Evolutionary conservation across 2,329 filamentous ascomycete genomes (phyloP).

Genomic region (Colletotrichum sansevieriae): DNA sequence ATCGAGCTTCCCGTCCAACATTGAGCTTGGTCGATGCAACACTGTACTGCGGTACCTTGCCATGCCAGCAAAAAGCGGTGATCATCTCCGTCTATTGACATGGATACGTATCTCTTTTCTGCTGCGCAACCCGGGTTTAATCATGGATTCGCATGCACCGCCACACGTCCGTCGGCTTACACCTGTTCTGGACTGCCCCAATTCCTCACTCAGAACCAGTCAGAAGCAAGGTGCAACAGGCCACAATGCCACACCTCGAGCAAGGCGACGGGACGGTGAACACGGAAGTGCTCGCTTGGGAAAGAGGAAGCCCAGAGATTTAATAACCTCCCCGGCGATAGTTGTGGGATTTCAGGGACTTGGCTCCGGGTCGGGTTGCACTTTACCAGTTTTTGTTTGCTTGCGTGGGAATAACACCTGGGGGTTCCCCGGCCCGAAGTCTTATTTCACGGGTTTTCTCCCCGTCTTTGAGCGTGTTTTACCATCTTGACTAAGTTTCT

Average conservation of each 20-base stretch:
- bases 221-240: conserved; percentile 1
- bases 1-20: conserved; percentile 15
- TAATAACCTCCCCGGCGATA: conserved; percentile 32
- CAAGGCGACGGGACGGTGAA: neutral
- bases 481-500: neutral
- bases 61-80: conserved; percentile 29
- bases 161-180: conserved; percentile 20
- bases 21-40: conserved; percentile 23
- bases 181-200: conserved; percentile 27
- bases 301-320: conserved; percentile 9
- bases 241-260: conserved; percentile 24
- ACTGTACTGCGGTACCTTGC: conserved; percentile 27
- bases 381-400: conserved; percentile 12
- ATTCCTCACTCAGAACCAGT: neutral
- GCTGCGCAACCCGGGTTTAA: neutral
- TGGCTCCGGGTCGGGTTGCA: conserved; percentile 17
- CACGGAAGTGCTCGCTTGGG: conserved; percentile 14
- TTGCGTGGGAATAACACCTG: conserved; percentile 2
- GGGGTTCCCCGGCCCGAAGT: neutral
- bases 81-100: conserved; percentile 37
- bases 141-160: conserved; percentile 36
- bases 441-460: neutral
- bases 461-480: neutral
- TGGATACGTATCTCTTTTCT: conserved; percentile 24
- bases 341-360: conserved; percentile 20